A percentile compares a stretch with the other conserved stretches of the same genome.
These are phyloP conservation scores for Pichia sp. DNA, from an alignment of 1,139 yeast species.

Conservation along the genomic window DNA sequence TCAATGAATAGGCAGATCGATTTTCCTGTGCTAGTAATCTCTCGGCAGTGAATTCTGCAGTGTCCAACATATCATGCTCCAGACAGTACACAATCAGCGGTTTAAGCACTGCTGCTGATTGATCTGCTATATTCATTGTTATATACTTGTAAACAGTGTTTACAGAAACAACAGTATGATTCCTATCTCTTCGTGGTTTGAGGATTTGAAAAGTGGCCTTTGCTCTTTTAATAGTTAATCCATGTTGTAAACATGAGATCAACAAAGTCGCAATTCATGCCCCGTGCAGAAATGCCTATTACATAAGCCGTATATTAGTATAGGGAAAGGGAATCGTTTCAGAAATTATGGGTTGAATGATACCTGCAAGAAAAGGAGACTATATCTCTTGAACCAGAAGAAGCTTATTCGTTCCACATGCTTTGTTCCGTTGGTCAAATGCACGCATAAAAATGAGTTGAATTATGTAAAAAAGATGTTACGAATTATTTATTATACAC, in stretches of 20 bases:
- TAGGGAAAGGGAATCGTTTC: conserved; percentile 6
- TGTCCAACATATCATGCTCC: conserved; percentile 62
- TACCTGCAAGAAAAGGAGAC: too few species aligned
- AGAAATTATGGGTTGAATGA: too few species aligned
- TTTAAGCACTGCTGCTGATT: conserved; percentile 38
- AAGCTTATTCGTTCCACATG: background rate
- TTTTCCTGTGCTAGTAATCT: conserved; percentile 50
- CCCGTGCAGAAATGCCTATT: conserved; percentile 4
- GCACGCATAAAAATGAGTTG: background rate
- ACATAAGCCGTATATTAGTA: background rate
- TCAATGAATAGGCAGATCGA: background rate
- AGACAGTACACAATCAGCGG: conserved; percentile 62
- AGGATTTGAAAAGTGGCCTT: background rate
- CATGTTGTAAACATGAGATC: background rate
- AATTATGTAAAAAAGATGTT: background rate
- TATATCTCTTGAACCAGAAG: too few species aligned
- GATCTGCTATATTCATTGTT: conserved; percentile 29
- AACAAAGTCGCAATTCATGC: conserved; percentile 3
- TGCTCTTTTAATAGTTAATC: background rate
- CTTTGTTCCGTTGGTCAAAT: background rate
- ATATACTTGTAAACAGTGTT: background rate
- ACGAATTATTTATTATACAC: background rate
- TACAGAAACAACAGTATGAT: background rate
- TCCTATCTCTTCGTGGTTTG: background rate
- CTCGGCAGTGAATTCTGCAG: conserved; percentile 82